Conservation (phyloP, 1,284 basidiomycete species). For the Ceratobasidium papillatum region DNA sequence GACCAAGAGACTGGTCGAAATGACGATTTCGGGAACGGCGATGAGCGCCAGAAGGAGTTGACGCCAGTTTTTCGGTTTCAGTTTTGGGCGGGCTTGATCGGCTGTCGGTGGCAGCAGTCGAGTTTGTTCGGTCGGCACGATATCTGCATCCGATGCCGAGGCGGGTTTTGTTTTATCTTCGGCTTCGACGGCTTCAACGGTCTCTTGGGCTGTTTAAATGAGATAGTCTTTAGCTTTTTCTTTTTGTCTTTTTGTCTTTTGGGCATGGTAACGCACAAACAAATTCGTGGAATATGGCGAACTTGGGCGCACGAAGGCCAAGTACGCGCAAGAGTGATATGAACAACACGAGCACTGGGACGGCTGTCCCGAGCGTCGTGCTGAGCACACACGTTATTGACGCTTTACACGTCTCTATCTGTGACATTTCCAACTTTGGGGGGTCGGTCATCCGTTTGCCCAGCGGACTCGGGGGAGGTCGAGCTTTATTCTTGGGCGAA, state of each 20-base stretch:
- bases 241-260: background rate
- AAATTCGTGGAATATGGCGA: constrained; percentile 21
- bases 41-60: constrained; percentile 8
- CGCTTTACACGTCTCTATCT: constrained; percentile 29
- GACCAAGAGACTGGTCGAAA: background rate
- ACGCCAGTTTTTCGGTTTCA: constrained; percentile 23
- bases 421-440: constrained; percentile 11
- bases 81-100: background rate
- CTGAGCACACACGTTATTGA: constrained; percentile 23
- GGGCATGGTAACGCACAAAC: constrained; percentile 8
- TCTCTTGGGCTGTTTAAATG: constrained; percentile 11
- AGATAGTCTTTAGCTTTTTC: background rate
- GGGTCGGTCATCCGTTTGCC: background rate
- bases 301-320: constrained; percentile 14
- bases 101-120: background rate
- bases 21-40: background rate
- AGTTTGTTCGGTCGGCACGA: constrained; percentile 7
- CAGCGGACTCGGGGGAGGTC: background rate
- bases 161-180: constrained; percentile 25
- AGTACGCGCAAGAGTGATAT: background rate
- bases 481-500: background rate
- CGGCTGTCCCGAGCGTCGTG: background rate
- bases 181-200: constrained; percentile 18
- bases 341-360: constrained; percentile 4
- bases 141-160: constrained; percentile 12